These are phyloP conservation scores for Epicoccum sorghinum DNA, from an alignment of 2,329 filamentous ascomycete genomes.

Conservation along the genomic window DNA sequence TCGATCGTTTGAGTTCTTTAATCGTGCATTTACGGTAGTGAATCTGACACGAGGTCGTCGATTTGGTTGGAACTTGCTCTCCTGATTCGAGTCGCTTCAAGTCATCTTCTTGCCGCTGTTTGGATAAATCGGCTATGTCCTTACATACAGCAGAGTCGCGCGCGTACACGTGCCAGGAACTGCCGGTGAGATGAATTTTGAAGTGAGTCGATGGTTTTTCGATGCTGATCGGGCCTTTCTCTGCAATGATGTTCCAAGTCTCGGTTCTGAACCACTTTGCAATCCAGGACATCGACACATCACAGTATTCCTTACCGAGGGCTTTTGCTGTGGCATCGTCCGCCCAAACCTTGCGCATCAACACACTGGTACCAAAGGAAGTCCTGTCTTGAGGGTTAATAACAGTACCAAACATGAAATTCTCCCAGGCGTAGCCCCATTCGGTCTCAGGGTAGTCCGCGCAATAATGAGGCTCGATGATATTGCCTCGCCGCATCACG, in stretches of 20 bases:
- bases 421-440: slow-evolving; percentile 46
- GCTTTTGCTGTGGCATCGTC: slow-evolving; percentile 14
- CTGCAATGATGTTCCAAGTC: slow-evolving; percentile 37
- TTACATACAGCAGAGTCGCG: slow-evolving; percentile 18
- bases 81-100: no score
- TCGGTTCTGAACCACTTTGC: slow-evolving; percentile 45
- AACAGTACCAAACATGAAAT: slow-evolving; percentile 43
- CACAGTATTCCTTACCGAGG: slow-evolving; percentile 38
- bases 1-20: slow-evolving; percentile 24
- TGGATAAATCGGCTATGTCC: slow-evolving; percentile 14
- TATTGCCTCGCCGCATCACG: slow-evolving; percentile 37
- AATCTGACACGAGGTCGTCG: neutral
- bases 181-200: slow-evolving; percentile 26
- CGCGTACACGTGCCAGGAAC: slow-evolving; percentile 28
- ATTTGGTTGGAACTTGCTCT: no score
- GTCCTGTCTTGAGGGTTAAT: slow-evolving; percentile 39
- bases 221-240: slow-evolving; percentile 30
- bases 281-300: slow-evolving; percentile 43
- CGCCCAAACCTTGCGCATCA: slow-evolving; percentile 41
- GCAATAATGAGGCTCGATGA: slow-evolving; percentile 35
- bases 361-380: slow-evolving; percentile 22
- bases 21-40: slow-evolving; percentile 14
- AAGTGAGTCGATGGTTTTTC: slow-evolving; percentile 30
- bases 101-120: no score
- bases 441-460: slow-evolving; percentile 36